Evolutionary conservation across 2,329 filamentous ascomycete species (phyloP).

Genomic region (Colletotrichum sp.): DNA sequence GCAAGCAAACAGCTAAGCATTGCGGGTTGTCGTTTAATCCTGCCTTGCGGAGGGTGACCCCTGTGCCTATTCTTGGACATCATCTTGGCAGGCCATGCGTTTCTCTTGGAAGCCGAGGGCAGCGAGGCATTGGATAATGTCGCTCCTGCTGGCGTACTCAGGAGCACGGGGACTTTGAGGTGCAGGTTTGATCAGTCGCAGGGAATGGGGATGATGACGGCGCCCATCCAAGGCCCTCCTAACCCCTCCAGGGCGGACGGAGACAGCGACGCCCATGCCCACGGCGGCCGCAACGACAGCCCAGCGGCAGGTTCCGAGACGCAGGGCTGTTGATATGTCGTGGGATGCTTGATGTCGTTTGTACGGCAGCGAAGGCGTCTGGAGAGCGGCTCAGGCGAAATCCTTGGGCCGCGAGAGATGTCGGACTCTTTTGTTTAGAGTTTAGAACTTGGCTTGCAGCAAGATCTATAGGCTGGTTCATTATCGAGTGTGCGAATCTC

Average conservation of each 20-base stretch:
- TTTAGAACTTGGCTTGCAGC: constrained; percentile 2
- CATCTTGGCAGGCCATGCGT: constrained; percentile 10
- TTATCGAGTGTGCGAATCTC: not conserved
- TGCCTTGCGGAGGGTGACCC: not conserved
- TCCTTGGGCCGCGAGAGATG: not conserved
- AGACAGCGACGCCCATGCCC: constrained; percentile 1
- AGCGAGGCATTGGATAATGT: not conserved
- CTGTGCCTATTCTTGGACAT: constrained; percentile 15
- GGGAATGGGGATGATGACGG: not conserved
- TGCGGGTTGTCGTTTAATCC: constrained; percentile 13
- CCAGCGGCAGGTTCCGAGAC: constrained; percentile 15
- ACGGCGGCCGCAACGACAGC: not conserved
- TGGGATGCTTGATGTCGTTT: not conserved
- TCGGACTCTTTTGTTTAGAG: not conserved
- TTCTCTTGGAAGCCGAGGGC: not conserved
- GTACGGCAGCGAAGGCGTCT: not conserved
- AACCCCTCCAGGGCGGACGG: not conserved
- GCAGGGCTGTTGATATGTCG: not conserved
- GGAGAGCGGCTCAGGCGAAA: not conserved
- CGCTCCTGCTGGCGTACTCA: not conserved
- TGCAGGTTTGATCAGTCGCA: not conserved
- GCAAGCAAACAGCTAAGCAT: constrained; percentile 9
- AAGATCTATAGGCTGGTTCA: not conserved
- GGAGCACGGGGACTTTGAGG: not conserved
- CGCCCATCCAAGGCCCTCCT: not conserved